Percentiles rank a stretch among this genome's conserved stretches.
Conservation (phyloP, 2,329 filamentous ascomycete species). For the Diaporthe sp. region DNA sequence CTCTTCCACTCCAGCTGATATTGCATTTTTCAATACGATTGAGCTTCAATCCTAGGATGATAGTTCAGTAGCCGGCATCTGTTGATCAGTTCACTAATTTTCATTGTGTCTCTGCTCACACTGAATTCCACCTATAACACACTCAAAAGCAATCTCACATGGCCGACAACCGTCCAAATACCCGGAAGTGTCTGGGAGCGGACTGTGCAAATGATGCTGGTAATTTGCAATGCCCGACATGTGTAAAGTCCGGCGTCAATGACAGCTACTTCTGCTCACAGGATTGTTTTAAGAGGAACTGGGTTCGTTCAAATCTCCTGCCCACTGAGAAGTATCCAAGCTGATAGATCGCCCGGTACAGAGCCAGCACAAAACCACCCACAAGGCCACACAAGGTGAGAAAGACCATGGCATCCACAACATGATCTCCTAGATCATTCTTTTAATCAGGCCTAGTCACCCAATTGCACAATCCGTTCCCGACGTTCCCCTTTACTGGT, state of each 20-base stretch:
- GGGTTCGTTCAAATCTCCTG: conserved; percentile 71
- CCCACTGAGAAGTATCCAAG: neutral
- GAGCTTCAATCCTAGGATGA: no score
- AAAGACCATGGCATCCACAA: conserved; percentile 76
- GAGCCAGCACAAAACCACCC: conserved; percentile 65
- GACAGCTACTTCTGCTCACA: conserved; percentile 98
- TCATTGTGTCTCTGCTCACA: neutral
- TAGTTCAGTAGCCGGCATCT: no score
- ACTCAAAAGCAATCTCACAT: neutral
- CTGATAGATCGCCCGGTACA: conserved; percentile 53
- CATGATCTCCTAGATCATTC: conserved; percentile 70
- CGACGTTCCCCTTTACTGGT: conserved; percentile 86
- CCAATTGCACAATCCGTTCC: conserved; percentile 91
- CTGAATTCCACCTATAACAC: neutral
- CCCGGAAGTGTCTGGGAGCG: conserved; percentile 79
- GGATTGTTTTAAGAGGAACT: conserved; percentile 98
- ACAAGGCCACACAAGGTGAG: conserved; percentile 90
- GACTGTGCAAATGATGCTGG: conserved; percentile 91
- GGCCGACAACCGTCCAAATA: neutral
- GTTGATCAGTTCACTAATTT: no score
- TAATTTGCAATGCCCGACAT: conserved; percentile 92
- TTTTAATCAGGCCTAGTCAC: conserved; percentile 76
- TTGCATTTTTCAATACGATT: neutral
- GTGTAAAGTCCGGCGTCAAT: conserved; percentile 86
- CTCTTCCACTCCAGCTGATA: neutral